Evolutionary conservation across 1,284 basidiomycete genomes (phyloP), one percentile per base, ranked within the genome.

Genomic region (Thelephora terrestris): DNA sequence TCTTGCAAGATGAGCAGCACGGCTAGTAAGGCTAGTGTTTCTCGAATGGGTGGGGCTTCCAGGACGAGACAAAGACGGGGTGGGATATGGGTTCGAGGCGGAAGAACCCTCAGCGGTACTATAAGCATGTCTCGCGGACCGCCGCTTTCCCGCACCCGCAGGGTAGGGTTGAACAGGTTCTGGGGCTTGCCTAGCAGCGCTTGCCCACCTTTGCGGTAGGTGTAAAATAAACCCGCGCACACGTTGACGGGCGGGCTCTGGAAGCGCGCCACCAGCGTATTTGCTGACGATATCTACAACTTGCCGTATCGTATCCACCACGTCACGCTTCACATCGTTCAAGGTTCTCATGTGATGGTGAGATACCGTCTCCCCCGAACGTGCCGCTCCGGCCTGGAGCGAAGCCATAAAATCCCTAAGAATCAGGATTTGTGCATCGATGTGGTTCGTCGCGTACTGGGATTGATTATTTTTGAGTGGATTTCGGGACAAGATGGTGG

Each of bases 261-360:
- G 91, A 5, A 95, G 73, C 0, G 90, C 79, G 2, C 75, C 77
- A 12, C 91, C 91, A 0, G 91, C 87, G 56, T 94, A 93, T 54
- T 82, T 85, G 49, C 79, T 83, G 9, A 95, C 85, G 14, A 95
- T 85, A 50, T 89, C 85, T 18, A 95, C 91, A 2, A 91, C 91
- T 59, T 91, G 85, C 21, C 88, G 78, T 50, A 95, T 81, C 14
- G 91, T 94, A 43, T 84, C 75, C 23, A 94, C 84, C 24, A 95
- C 80, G 57, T 94, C 90, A 29, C 75, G 73, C 50, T 90, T 85
- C 47, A 91, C 84, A 44, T 80, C 73, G 0, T 77, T 71, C 21
- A 95, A 70, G 20, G 79, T 85, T 38, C 76, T 76, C 58, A 85
- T 73, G 51, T 85, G 77, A 6, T 71, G 69, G 1, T 70, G 67